Conservation (phyloP, 2,329 filamentous ascomycete species). For the Decorospora gaudefroyi region DNA sequence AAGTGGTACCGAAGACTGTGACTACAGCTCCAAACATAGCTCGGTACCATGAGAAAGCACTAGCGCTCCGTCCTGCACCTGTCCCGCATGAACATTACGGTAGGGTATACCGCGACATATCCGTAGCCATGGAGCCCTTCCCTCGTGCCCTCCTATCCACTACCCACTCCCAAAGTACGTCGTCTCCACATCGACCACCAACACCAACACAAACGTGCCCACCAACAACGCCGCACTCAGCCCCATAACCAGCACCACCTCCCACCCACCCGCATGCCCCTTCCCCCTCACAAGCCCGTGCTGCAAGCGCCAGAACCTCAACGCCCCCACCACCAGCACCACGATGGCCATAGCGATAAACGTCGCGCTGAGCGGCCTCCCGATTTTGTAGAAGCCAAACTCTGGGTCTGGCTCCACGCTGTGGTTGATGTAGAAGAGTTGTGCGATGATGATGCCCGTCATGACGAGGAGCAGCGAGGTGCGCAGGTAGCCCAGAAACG, state of each 20-base stretch:
- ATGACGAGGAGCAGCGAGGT: conserved; percentile 72
- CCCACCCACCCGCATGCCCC: conserved; percentile 63
- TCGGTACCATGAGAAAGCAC: no score
- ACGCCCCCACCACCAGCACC: conserved; percentile 59
- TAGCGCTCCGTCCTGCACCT: no score
- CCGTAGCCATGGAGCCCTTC: no score
- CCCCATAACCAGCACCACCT: conserved; percentile 57
- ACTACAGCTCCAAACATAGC: no score
- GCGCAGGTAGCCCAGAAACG: conserved; percentile 73
- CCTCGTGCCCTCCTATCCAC: no score
- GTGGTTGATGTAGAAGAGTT: conserved; percentile 67
- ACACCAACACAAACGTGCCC: conserved; percentile 23
- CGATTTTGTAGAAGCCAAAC: conserved; percentile 65
- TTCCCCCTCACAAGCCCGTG: conserved; percentile 62
- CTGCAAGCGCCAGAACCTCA: conserved; percentile 66
- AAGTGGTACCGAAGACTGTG: no score
- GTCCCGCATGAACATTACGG: no score
- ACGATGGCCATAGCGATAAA: conserved; percentile 57
- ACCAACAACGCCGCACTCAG: conserved; percentile 47
- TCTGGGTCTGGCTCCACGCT: conserved; percentile 48
- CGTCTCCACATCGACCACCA: conserved; percentile 28
- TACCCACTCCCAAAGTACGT: conserved; percentile 5
- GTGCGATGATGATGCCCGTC: conserved; percentile 66
- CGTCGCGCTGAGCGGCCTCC: conserved; percentile 61
- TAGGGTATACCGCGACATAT: no score